These are phyloP conservation scores for Epichloe typhina DNA, from an alignment of 2,329 filamentous ascomycete genomes.

Conservation along the genomic window DNA sequence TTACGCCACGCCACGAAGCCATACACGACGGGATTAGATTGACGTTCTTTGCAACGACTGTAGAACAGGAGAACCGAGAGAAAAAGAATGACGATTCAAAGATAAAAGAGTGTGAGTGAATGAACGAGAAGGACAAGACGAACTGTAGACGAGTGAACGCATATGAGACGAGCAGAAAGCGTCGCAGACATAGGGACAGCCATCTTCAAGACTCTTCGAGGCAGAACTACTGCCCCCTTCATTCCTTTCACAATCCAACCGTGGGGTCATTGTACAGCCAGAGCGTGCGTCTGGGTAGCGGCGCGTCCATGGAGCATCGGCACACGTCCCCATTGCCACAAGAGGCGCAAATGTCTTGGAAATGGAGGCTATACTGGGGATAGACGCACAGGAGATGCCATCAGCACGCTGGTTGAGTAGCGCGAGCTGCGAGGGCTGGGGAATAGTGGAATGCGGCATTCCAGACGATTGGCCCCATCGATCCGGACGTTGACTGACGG, in stretches of 20 bases:
- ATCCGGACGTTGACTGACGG: background rate
- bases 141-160: slow-evolving; percentile 2
- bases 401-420: slow-evolving; percentile 1
- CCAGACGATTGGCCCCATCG: slow-evolving; percentile 3
- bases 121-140: background rate
- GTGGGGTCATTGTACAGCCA: slow-evolving; percentile 9
- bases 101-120: slow-evolving; percentile 3
- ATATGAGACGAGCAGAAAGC: slow-evolving; percentile 3
- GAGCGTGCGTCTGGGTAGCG: background rate
- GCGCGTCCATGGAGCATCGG: slow-evolving; percentile 3
- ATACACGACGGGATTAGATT: background rate
- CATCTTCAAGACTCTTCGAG: slow-evolving; percentile 18
- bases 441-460: slow-evolving; percentile 5
- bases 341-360: slow-evolving; percentile 21
- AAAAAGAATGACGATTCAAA: background rate
- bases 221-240: slow-evolving; percentile 22
- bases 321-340: slow-evolving; percentile 13
- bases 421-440: slow-evolving; percentile 3
- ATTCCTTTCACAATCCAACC: slow-evolving; percentile 20
- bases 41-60: background rate
- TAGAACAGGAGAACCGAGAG: background rate
- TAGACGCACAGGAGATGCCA: slow-evolving; percentile 6
- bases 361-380: background rate
- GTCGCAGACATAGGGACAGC: slow-evolving; percentile 6
- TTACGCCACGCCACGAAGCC: background rate